Conservation (phyloP, 163 green algal species). For the Chlamydomonas reinhardtii region DNA sequence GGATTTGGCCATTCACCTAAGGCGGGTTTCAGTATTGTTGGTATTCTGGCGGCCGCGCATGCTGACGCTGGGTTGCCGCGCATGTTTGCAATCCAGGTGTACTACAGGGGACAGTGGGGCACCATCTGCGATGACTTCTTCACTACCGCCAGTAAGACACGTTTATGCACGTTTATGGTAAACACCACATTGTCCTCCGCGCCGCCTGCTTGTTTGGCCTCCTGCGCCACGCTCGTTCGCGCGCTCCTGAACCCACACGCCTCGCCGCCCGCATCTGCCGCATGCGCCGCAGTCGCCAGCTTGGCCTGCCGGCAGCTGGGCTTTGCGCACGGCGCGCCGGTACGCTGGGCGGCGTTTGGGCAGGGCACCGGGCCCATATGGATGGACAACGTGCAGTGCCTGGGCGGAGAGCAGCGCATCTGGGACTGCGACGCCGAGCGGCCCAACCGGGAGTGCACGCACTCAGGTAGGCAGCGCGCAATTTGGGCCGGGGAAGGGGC, state of each 20-base stretch:
- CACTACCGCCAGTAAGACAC: not conserved
- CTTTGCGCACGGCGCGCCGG: not conserved
- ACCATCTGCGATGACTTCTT: constrained; percentile 35
- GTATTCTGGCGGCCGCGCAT: no score
- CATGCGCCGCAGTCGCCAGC: not conserved
- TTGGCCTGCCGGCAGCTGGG: constrained; percentile 31
- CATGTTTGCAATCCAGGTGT: not conserved
- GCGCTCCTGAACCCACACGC: no score
- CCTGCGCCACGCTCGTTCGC: not conserved
- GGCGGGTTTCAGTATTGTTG: no score
- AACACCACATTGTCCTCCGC: no score
- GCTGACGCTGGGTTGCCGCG: not conserved
- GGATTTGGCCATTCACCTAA: no score
- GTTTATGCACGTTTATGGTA: no score
- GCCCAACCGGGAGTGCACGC: not conserved
- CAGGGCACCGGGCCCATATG: constrained; percentile 4
- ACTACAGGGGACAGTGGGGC: constrained; percentile 19
- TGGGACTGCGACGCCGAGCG: constrained; percentile 17
- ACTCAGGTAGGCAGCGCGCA: not conserved
- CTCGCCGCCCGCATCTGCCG: not conserved
- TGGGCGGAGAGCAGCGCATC: not conserved
- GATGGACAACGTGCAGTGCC: constrained; percentile 32
- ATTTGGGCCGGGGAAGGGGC: no score
- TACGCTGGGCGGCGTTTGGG: not conserved
- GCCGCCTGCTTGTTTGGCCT: no score